A percentile compares a stretch with the other conserved stretches of the same genome.
Conservation (phyloP, 2,329 filamentous ascomycete genomes). For the Acarospora socialis region DNA sequence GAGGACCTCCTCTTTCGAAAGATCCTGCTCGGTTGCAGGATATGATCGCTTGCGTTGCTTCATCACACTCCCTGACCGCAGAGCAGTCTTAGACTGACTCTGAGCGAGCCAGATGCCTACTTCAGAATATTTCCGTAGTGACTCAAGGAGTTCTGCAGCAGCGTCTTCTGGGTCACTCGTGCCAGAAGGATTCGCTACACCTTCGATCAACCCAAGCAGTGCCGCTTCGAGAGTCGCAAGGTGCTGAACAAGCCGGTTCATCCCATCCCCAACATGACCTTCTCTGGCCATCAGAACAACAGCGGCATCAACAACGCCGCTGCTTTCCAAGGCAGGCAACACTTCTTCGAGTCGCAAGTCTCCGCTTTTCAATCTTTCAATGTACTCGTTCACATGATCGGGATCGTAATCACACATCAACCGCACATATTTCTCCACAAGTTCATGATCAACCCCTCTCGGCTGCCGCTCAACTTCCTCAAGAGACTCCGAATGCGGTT, state of each 20-base stretch:
- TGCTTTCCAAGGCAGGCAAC: constrained; percentile 75
- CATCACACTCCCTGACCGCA: constrained; percentile 20
- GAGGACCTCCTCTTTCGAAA: constrained; percentile 46
- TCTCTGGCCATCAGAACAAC: constrained; percentile 83
- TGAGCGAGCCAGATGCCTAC: constrained; percentile 95
- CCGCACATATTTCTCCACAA: constrained; percentile 73
- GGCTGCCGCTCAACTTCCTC: constrained; percentile 22
- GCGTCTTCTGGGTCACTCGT: constrained; percentile 47
- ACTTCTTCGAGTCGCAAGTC: constrained; percentile 68
- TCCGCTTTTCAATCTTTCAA: constrained; percentile 59
- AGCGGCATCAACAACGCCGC: constrained; percentile 80
- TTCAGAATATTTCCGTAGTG: constrained; percentile 75
- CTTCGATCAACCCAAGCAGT: constrained; percentile 57
- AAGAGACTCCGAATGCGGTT: constrained; percentile 35
- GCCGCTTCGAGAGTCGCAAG: constrained; percentile 66
- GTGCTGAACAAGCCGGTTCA: constrained; percentile 72
- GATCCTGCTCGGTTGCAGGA: constrained; percentile 31
- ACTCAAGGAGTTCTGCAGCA: constrained; percentile 58
- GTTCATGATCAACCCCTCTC: constrained; percentile 35
- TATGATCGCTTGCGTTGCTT: constrained; percentile 10
- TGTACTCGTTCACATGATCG: constrained; percentile 69
- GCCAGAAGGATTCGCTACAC: constrained; percentile 42
- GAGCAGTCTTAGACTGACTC: constrained; percentile 54
- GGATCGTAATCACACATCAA: constrained; percentile 83
- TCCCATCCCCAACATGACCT: constrained; percentile 67